phyloP scores from a whole-genome alignment of 805 yeast species.

The Cyberlindnera mississippiensis region DNA sequence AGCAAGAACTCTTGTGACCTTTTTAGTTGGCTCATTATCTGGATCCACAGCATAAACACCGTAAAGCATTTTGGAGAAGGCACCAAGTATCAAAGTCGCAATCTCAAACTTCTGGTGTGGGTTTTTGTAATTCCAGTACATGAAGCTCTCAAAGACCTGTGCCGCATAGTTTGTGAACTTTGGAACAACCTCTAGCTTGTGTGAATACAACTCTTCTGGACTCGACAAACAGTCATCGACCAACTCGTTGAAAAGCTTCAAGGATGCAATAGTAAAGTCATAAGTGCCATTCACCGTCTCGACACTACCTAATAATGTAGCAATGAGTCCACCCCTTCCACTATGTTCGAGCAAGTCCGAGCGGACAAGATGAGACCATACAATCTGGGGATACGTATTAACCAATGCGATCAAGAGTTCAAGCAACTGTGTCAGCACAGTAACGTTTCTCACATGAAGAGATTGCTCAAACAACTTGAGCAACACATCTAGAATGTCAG shows the following conservation, averaged over 20 bases:
- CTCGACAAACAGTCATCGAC: constrained; percentile 44
- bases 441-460: constrained; percentile 49
- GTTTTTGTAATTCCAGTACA: constrained; percentile 61
- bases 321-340: constrained; percentile 61
- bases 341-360: constrained; percentile 61
- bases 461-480: constrained; percentile 67
- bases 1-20: constrained; percentile 48
- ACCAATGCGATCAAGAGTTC: constrained; percentile 47
- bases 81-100: constrained; percentile 49
- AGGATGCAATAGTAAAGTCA: constrained; percentile 55
- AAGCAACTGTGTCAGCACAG: constrained; percentile 42
- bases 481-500: constrained; percentile 59
- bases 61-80: constrained; percentile 51
- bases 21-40: constrained; percentile 31
- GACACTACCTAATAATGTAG: constrained; percentile 60
- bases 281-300: constrained; percentile 70
- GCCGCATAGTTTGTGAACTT: constrained; percentile 53
- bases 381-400: constrained; percentile 53
- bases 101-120: constrained; percentile 57
- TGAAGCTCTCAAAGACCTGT: constrained; percentile 70
- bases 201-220: constrained; percentile 33
- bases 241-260: constrained; percentile 51
- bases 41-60: constrained; percentile 54
- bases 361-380: constrained; percentile 74
- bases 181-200: constrained; percentile 51